Evolutionary conservation across 495 filamentous ascomycete genomes (phyloP), one percentile per base, ranked within the genome.

Genomic region (Bacidia rubella): DNA sequence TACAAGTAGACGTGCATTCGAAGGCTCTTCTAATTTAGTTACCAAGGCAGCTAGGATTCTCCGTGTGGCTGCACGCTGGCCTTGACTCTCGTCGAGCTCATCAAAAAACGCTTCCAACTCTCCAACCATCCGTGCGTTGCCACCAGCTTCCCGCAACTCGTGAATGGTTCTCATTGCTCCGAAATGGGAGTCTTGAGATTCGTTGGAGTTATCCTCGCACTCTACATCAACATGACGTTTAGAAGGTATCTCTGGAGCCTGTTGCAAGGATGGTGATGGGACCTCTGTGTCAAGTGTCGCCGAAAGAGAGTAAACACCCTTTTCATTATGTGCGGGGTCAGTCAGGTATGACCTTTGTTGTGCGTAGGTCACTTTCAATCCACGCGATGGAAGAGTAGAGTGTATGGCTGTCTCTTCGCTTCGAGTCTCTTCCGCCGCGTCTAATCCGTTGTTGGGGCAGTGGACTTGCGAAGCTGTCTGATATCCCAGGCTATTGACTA

Each of bases 131-230:
- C 88, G 82, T 46, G 80, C 82, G 63, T 90, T 93, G 21, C 82
- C 81, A 7, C 92, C 92, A 38, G 87, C 81, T 57, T 87, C 84
- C 55, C 89, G 77, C 41, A 98, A 72, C 63, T 98, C 92, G 61
- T 97, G 89, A 29, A 96, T 85, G 56, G 82, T 92, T 46, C 83
- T 79, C 53, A 95, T 81, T 47, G 76, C 69, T 12, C 72, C 74
- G 41, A 73, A 69, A 23, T 74, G 74, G 24, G 72, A 62, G 25
- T 65, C 67, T 3, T 74, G 73, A 12, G 76, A 73, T n/a, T 82
- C 78, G 15, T 75, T 73, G 39, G 78, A 15, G 11, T 46, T 47
- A 35, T 4, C 27, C 12, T 54, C 44, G 24, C 24, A 47, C 22
- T 40, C 50, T 1, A 44, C 44, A 19, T 17, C 26, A 17, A 19